phyloP scores from a whole-genome alignment of 768 basidiomycete species.

The Aureoboletus auriporus region DNA sequence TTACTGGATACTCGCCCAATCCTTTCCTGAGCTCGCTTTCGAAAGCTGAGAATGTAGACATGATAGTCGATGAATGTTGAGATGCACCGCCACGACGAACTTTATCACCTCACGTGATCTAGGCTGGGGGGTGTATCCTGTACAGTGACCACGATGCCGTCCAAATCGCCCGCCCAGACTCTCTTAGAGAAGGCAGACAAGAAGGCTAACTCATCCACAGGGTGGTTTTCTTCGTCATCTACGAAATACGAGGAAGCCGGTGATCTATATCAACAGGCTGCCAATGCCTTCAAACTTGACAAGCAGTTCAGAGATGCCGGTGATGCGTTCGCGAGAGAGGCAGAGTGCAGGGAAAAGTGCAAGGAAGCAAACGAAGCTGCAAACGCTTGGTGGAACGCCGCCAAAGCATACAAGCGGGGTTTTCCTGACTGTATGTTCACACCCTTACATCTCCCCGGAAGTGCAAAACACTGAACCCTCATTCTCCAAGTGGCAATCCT shows the following conservation, averaged over 20 bases:
- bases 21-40: constrained; percentile 45
- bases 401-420: constrained; percentile 91
- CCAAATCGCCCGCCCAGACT: constrained; percentile 73
- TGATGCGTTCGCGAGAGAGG: constrained; percentile 88
- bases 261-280: constrained; percentile 92
- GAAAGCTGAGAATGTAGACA: constrained; percentile 32
- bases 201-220: constrained; percentile 76
- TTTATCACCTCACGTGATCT: constrained; percentile 14
- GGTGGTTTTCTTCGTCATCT: constrained; percentile 85
- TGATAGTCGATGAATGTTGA: constrained; percentile 10
- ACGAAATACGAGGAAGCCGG: constrained; percentile 94
- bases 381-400: constrained; percentile 98
- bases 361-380: constrained; percentile 93
- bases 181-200: constrained; percentile 89
- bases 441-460: neutral
- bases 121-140: neutral
- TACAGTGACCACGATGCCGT: constrained; percentile 44
- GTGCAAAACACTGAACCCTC: constrained; percentile 7
- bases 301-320: constrained; percentile 90
- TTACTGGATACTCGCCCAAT: constrained; percentile 67
- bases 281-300: constrained; percentile 90
- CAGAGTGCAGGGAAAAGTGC: constrained; percentile 87
- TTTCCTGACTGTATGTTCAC: constrained; percentile 70
- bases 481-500: constrained; percentile 73
- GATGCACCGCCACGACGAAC: neutral